Base-by-base conservation (phyloP, 2,329 filamentous ascomycete genomes). In the Fusarium temperatum region DNA sequence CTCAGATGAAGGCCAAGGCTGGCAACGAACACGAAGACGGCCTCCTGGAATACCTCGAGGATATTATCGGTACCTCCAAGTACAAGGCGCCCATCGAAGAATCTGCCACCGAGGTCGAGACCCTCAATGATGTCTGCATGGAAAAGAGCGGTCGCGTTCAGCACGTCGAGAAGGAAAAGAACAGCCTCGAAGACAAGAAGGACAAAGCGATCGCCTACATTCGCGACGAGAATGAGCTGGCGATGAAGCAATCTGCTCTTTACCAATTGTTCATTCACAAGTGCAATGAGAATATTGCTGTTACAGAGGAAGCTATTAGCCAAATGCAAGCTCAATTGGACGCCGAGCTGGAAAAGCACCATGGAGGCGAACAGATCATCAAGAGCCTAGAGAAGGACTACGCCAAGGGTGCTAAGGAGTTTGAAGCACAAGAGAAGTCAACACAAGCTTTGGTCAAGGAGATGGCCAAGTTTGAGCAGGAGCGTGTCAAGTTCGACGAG, bases 1-100 rank as follows among this genome's bases (percentile, higher is more conserved):
- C 96, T 12, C 96, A 98, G 83, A 99, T 99, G 96, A 99, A 99
- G 83, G 89, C 97, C 24, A 99, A 99, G 82, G 96, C 97, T 8
- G 92, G 89, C 47, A 96, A 94, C 77, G 96, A 99, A 81, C 96
- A 98, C 79, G 96, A 99, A 70, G 96, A 99, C 78, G 96, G 96
- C 18, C 89, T 99, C 8, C 87, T 99, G 24, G 96, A 99, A 82
- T 99, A 99, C 74, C 89, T 99, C 0, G 96, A 99, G 82, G 96
- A 99, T 79, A 99, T 99, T 70, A 98, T 99, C 77, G 96, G 97
- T 72, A 99, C 96, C 0, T 98, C 96, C 11, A 98, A 98, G 81
- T 99, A 99, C 86, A 99, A 99, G 84, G 90, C 93, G 1, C 96
- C 96, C 0, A 99, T 99, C 72, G 96, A 99, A 77, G 96, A 99